phyloP scores from a whole-genome alignment of 2,329 filamentous ascomycete genomes.

The Colletotrichum siamense region DNA sequence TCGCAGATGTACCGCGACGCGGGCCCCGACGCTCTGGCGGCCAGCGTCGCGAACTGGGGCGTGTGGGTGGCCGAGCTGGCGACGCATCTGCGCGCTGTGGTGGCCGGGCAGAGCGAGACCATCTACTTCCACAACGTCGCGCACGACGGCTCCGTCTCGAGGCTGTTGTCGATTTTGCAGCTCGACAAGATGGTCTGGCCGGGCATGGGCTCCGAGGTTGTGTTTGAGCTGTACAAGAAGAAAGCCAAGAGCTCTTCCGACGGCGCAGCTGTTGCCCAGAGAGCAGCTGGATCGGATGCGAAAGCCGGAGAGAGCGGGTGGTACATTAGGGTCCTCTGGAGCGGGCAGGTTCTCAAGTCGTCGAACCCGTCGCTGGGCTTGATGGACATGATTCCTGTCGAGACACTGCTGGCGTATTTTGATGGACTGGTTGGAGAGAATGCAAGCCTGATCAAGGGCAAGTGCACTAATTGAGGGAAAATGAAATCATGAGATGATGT shows the following conservation, averaged over 20 bases:
- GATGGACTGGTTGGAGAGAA: slow-evolving; percentile 70
- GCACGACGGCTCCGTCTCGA: slow-evolving; percentile 76
- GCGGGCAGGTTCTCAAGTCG: slow-evolving; percentile 69
- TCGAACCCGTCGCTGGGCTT: slow-evolving; percentile 71
- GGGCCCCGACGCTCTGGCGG: slow-evolving; percentile 60
- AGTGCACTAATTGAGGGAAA: slow-evolving; percentile 29
- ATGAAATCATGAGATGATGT: slow-evolving; percentile 8
- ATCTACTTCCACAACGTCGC: slow-evolving; percentile 79
- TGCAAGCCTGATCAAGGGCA: slow-evolving; percentile 47
- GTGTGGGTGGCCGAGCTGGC: slow-evolving; percentile 78
- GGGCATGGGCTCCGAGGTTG: slow-evolving; percentile 80
- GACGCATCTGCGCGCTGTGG: slow-evolving; percentile 63
- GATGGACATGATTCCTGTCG: slow-evolving; percentile 74
- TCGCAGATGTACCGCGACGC: slow-evolving; percentile 77
- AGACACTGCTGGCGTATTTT: slow-evolving; percentile 71
- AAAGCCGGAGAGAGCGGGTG: slow-evolving; percentile 31
- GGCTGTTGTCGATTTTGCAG: slow-evolving; percentile 74
- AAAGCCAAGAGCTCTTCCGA: slow-evolving; percentile 25
- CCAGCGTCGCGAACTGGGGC: slow-evolving; percentile 67
- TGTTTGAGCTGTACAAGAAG: slow-evolving; percentile 74
- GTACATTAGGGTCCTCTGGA: slow-evolving; percentile 74
- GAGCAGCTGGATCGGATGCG: not conserved
- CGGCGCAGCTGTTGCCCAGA: not conserved
- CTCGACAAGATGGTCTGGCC: slow-evolving; percentile 82
- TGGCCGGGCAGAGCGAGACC: slow-evolving; percentile 40